Percentiles rank a stretch among this genome's conserved stretches.
These are phyloP conservation scores for Coniochaeta ligniaria DNA, from an alignment of 2,329 filamentous ascomycete genomes.

Conservation along the genomic window DNA sequence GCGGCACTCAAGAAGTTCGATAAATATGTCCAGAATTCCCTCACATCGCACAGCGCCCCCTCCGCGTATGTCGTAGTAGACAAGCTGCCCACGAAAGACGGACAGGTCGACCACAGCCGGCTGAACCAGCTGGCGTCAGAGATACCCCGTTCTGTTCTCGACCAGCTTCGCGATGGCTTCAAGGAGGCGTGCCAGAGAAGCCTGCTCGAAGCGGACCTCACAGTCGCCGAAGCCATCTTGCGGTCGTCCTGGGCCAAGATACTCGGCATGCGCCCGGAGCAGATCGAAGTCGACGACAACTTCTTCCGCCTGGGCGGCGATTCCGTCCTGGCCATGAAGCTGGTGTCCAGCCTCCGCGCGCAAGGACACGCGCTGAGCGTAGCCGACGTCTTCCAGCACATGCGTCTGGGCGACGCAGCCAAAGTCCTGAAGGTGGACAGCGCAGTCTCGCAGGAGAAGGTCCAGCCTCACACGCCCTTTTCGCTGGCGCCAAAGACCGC, in stretches of 20 bases:
- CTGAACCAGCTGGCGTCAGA: conserved; percentile 22
- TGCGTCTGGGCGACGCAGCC: conserved; percentile 22
- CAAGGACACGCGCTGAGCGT: conserved; percentile 35
- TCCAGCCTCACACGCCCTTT: conserved; percentile 13
- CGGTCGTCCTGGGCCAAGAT: conserved; percentile 20
- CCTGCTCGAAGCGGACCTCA: conserved; percentile 18
- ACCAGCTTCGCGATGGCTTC: conserved; percentile 15
- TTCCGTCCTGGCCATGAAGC: conserved; percentile 29
- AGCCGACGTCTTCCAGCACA: conserved; percentile 36
- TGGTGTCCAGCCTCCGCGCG: conserved; percentile 31
- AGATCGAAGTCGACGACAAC: conserved; percentile 24
- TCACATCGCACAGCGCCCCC: conserved; percentile 41
- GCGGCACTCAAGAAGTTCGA: conserved; percentile 30
- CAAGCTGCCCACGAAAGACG: conserved; percentile 20
- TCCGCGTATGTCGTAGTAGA: conserved; percentile 33
- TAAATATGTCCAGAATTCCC: conserved; percentile 29
- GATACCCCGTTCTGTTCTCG: conserved; percentile 12
- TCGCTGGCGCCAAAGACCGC: conserved; percentile 24
- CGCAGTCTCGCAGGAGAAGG: conserved; percentile 9
- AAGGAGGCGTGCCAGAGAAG: conserved; percentile 24
- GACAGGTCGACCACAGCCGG: conserved; percentile 22
- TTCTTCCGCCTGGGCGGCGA: conserved; percentile 29
- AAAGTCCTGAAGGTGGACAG: conserved; percentile 22
- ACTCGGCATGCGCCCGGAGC: conserved; percentile 15
- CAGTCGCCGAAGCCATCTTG: conserved; percentile 25